A percentile compares a stretch with the other conserved stretches of the same genome.
phyloP scores from a whole-genome alignment of 2,329 filamentous ascomycete species.

The Ascochyta koolunga region DNA sequence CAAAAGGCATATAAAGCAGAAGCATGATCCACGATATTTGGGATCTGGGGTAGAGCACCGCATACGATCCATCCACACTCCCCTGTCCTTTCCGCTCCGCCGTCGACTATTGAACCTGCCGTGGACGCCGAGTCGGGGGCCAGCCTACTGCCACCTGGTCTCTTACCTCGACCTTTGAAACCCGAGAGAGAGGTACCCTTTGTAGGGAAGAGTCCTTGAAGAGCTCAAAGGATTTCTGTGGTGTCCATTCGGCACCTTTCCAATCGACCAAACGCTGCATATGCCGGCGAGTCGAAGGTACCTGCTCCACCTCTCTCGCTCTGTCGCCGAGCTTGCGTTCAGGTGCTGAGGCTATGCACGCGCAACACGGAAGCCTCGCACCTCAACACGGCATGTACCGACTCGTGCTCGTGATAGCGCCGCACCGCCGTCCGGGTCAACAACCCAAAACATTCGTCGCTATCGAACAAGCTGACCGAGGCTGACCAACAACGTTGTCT shows the following conservation, averaged over 20 bases:
- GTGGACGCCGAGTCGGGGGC: constrained; percentile 2
- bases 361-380: constrained; percentile 13
- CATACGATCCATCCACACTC: neutral
- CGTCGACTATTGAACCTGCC: constrained; percentile 1
- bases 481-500: constrained; percentile 14
- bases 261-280: constrained; percentile 8
- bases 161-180: neutral
- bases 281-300: constrained; percentile 1
- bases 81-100: constrained; percentile 16
- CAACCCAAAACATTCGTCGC: constrained; percentile 9
- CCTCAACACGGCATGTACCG: constrained; percentile 17
- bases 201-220: neutral
- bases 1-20: constrained; percentile 25
- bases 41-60: neutral
- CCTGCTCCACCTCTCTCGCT: neutral
- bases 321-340: constrained; percentile 7
- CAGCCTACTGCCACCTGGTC: no score
- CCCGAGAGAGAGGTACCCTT: no score
- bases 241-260: constrained; percentile 2
- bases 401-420: constrained; percentile 8
- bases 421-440: constrained; percentile 12
- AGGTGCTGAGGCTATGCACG: constrained; percentile 10
- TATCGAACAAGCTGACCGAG: constrained; percentile 14
- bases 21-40: neutral
- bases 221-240: neutral